These are phyloP conservation scores for Wickerhamiella bombiphila DNA, from an alignment of 805 yeast genomes.

Conservation along the genomic window DNA sequence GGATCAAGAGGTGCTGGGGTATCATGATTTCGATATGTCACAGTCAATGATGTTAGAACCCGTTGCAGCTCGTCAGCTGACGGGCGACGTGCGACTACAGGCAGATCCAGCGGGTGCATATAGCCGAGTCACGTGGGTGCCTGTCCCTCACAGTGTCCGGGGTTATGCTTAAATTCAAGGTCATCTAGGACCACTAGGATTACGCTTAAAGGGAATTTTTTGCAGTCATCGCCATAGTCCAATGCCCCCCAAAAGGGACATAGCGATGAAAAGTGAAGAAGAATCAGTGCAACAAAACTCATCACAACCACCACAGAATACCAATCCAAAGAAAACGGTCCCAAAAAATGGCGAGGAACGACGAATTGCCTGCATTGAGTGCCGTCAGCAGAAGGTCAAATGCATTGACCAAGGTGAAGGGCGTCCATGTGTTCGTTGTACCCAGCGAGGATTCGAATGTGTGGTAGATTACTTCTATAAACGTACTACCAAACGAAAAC, in stretches of 20 bases:
- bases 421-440: slow-evolving; percentile 69
- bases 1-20: slow-evolving; percentile 10
- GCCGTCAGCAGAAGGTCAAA: slow-evolving; percentile 74
- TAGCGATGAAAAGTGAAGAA: no score
- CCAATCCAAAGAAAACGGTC: no score
- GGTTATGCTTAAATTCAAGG: no score
- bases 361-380: slow-evolving; percentile 69
- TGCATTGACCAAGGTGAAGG: slow-evolving; percentile 36
- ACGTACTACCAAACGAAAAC: slow-evolving; percentile 67
- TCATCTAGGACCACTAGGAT: no score
- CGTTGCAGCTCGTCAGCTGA: slow-evolving; percentile 7
- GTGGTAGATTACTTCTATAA: slow-evolving; percentile 67
- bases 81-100: slow-evolving; percentile 16
- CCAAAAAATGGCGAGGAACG: no score
- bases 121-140: no score
- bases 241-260: no score
- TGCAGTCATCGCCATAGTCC: no score
- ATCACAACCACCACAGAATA: no score
- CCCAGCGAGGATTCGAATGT: slow-evolving; percentile 54
- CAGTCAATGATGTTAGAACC: slow-evolving; percentile 10
- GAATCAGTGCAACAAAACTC: no score
- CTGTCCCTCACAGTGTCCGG: no score
- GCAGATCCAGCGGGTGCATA: slow-evolving; percentile 22
- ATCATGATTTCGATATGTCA: slow-evolving; percentile 13
- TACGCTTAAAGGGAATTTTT: no score